phyloP scores from a whole-genome alignment of 2,329 filamentous ascomycete genomes.

The Ampelomyces quisqualis region DNA sequence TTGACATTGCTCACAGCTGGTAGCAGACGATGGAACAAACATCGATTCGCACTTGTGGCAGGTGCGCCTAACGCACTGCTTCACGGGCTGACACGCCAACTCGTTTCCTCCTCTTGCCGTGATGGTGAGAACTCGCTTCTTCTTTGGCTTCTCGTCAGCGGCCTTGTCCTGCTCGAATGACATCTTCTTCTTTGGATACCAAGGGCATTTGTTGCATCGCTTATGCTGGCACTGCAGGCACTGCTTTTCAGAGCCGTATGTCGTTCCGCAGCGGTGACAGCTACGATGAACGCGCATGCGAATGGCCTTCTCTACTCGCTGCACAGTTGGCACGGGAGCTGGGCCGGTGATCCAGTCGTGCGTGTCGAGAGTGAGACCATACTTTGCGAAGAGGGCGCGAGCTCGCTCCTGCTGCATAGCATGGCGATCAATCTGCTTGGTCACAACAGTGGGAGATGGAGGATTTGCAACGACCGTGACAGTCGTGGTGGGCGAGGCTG shows the following conservation, averaged over 20 bases:
- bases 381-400: slow-evolving; percentile 46
- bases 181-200: slow-evolving; percentile 67
- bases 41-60: slow-evolving; percentile 73
- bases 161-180: slow-evolving; percentile 40
- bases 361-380: slow-evolving; percentile 46
- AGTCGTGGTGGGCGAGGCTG: slow-evolving; percentile 1
- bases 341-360: slow-evolving; percentile 39
- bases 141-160: slow-evolving; percentile 50
- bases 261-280: slow-evolving; percentile 78
- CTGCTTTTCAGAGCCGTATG: slow-evolving; percentile 70
- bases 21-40: slow-evolving; percentile 55
- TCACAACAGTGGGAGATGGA: slow-evolving; percentile 8
- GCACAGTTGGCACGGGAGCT: slow-evolving; percentile 32
- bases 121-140: slow-evolving; percentile 58
- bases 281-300: slow-evolving; percentile 75
- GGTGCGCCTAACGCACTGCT: slow-evolving; percentile 70
- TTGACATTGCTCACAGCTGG: slow-evolving; percentile 66
- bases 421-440: slow-evolving; percentile 31
- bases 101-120: slow-evolving; percentile 68
- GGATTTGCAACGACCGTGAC: slow-evolving; percentile 9
- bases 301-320: slow-evolving; percentile 71
- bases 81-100: slow-evolving; percentile 68
- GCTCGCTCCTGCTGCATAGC: slow-evolving; percentile 44
- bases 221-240: slow-evolving; percentile 77
- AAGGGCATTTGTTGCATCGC: slow-evolving; percentile 77